These are phyloP conservation scores for Tolypocladium inflatum DNA, from an alignment of 2,329 filamentous ascomycete species.

Conservation along the genomic window DNA sequence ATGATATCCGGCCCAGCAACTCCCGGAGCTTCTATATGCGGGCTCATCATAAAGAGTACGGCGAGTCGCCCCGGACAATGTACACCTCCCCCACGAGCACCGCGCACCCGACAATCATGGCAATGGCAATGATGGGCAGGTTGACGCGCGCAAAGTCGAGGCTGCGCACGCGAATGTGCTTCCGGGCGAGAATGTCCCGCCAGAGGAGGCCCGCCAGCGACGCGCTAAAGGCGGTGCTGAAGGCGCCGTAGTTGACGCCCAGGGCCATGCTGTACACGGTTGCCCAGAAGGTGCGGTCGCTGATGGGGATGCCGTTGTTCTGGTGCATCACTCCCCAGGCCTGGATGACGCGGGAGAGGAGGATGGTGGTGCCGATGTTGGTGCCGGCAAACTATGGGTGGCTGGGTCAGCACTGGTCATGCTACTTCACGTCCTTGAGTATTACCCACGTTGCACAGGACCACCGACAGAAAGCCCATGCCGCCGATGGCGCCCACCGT, in stretches of 20 bases:
- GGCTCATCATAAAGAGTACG: background rate
- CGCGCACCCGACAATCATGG: constrained; percentile 54
- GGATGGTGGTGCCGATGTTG: constrained; percentile 68
- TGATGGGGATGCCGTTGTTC: constrained; percentile 37
- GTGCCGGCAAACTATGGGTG: constrained; percentile 59
- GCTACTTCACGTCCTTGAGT: background rate
- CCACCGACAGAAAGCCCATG: constrained; percentile 63
- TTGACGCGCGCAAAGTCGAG: constrained; percentile 62
- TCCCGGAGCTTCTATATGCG: background rate
- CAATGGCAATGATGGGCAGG: constrained; percentile 58
- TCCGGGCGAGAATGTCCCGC: constrained; percentile 59
- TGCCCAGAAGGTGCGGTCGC: constrained; percentile 60
- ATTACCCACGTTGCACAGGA: constrained; percentile 59
- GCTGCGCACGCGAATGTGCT: constrained; percentile 55
- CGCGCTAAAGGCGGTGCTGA: constrained; percentile 62
- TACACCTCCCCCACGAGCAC: constrained; percentile 57
- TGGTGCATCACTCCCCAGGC: constrained; percentile 54
- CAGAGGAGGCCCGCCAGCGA: constrained; percentile 63
- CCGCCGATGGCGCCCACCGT: constrained; percentile 59
- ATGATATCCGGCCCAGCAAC: background rate
- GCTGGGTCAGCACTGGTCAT: background rate
- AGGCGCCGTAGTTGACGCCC: constrained; percentile 66
- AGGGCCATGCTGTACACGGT: constrained; percentile 68
- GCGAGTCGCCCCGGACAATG: constrained; percentile 20
- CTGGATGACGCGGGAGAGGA: constrained; percentile 61